Evolutionary conservation across 306 rosid genomes (phyloP).

Genomic region (Ceratonia siliqua): DNA sequence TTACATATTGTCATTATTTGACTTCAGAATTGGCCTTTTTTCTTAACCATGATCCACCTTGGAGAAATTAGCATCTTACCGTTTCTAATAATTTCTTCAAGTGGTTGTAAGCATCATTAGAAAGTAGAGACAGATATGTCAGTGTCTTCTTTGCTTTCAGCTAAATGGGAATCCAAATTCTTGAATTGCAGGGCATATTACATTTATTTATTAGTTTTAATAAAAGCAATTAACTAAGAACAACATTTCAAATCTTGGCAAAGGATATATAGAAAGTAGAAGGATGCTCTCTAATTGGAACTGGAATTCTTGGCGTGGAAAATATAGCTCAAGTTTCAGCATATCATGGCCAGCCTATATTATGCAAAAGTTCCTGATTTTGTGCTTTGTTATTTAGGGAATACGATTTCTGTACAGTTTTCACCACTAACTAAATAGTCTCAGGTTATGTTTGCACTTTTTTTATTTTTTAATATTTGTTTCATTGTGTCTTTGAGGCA

Average conservation of each 20-base stretch:
- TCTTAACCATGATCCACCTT: not conserved
- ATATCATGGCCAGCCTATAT: not conserved
- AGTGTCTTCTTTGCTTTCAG: slow-evolving; percentile 15
- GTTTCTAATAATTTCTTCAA: not conserved
- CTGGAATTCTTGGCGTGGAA: slow-evolving; percentile 24
- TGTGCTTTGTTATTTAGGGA: slow-evolving; percentile 19
- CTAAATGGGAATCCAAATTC: slow-evolving; percentile 46
- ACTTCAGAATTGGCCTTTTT: slow-evolving; percentile 30
- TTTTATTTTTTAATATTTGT: too few relatives aligned
- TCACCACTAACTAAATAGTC: slow-evolving; percentile 25
- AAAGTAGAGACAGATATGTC: slow-evolving; percentile 37
- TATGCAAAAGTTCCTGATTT: not conserved
- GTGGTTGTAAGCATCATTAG: slow-evolving; percentile 34
- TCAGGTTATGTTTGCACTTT: too few relatives aligned
- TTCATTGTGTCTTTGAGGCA: too few relatives aligned
- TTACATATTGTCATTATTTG: slow-evolving; percentile 4
- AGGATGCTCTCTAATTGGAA: slow-evolving; percentile 33
- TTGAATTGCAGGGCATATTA: not conserved
- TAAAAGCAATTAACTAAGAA: slow-evolving; percentile 25
- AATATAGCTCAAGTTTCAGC: slow-evolving; percentile 1
- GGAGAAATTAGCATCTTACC: slow-evolving; percentile 27
- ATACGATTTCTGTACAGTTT: slow-evolving; percentile 22
- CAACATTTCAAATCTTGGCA: slow-evolving; percentile 50
- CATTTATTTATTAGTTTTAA: slow-evolving; percentile 9
- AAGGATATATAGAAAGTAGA: slow-evolving; percentile 23